Evolutionary conservation across 305 asterid genomes (phyloP).

Genomic region (Fraxinus angustifolia): DNA sequence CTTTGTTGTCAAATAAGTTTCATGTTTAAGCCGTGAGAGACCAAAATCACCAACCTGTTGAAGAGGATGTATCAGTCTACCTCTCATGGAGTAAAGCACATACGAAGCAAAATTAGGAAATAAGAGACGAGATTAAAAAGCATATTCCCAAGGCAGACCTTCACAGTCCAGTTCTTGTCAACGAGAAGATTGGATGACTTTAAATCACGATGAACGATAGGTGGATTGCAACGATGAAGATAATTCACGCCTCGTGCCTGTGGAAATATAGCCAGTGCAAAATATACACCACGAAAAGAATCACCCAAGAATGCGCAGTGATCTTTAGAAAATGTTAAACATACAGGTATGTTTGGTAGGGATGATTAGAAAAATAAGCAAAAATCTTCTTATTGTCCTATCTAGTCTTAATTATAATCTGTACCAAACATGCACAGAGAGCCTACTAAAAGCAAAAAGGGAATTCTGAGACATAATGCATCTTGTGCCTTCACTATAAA

Average conservation of each 20-base stretch:
- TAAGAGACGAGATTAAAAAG: not conserved
- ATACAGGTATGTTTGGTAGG: not conserved
- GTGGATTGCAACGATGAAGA: constrained; percentile 89
- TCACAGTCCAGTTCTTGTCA: constrained; percentile 96
- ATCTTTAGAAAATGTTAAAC: not conserved
- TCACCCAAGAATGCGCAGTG: not conserved
- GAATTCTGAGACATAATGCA: not conserved
- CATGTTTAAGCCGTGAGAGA: constrained; percentile 82
- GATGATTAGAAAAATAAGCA: not conserved
- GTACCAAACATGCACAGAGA: not conserved
- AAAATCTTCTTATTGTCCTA: not conserved
- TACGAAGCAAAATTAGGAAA: constrained; percentile 6
- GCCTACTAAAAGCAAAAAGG: not conserved
- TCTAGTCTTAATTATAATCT: not conserved
- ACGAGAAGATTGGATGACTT: constrained; percentile 98
- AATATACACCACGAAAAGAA: not conserved
- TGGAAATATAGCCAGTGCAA: constrained; percentile 14
- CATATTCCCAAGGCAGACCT: constrained; percentile 46
- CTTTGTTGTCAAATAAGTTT: constrained; percentile 80
- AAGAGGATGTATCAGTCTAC: constrained; percentile 14
- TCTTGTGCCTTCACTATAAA: not conserved
- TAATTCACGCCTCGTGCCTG: constrained; percentile 99
- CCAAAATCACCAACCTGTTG: constrained; percentile 98
- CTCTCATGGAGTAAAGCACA: constrained; percentile 16
- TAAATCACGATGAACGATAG: constrained; percentile 92